These are phyloP conservation scores for Xylaria acuta DNA, from an alignment of 495 filamentous ascomycete species.

Conservation along the genomic window DNA sequence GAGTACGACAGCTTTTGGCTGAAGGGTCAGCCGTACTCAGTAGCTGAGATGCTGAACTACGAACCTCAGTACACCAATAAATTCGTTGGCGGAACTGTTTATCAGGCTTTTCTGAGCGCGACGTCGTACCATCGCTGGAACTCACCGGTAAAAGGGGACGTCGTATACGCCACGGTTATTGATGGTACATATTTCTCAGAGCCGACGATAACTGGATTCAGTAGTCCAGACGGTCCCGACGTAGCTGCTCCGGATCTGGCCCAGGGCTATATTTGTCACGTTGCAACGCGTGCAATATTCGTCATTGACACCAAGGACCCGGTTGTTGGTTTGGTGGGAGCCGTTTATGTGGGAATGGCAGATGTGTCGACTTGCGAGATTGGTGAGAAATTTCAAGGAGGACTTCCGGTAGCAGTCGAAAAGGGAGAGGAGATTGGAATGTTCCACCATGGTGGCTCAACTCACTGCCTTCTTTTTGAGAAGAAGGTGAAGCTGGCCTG, in stretches of 20 bases:
- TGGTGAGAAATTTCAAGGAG: slow-evolving; percentile 42
- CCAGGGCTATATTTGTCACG: slow-evolving; percentile 58
- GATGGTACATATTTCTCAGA: slow-evolving; percentile 67
- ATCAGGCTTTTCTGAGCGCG: slow-evolving; percentile 63
- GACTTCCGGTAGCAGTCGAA: slow-evolving; percentile 52
- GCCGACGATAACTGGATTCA: slow-evolving; percentile 53
- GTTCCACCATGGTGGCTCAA: slow-evolving; percentile 68
- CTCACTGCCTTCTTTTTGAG: slow-evolving; percentile 60
- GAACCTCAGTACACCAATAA: slow-evolving; percentile 3
- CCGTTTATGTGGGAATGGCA: slow-evolving; percentile 64
- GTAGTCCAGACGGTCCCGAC: slow-evolving; percentile 37
- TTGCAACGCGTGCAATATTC: slow-evolving; percentile 59
- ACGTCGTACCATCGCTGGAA: slow-evolving; percentile 67
- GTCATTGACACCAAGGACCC: slow-evolving; percentile 63
- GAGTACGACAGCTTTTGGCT: slow-evolving; percentile 57
- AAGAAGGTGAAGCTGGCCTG: slow-evolving; percentile 28
- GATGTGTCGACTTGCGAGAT: slow-evolving; percentile 65
- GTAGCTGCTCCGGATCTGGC: slow-evolving; percentile 31
- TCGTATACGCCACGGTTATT: slow-evolving; percentile 52
- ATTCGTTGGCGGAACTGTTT: slow-evolving; percentile 62
- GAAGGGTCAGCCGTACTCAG: slow-evolving; percentile 62
- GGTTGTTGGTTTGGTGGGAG: slow-evolving; percentile 59
- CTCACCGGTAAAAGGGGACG: slow-evolving; percentile 56
- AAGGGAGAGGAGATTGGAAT: slow-evolving; percentile 68
- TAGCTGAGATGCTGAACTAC: slow-evolving; percentile 56